These are phyloP conservation scores for Tylopilus vinaceipallidus DNA, from an alignment of 768 basidiomycete species.

Conservation along the genomic window DNA sequence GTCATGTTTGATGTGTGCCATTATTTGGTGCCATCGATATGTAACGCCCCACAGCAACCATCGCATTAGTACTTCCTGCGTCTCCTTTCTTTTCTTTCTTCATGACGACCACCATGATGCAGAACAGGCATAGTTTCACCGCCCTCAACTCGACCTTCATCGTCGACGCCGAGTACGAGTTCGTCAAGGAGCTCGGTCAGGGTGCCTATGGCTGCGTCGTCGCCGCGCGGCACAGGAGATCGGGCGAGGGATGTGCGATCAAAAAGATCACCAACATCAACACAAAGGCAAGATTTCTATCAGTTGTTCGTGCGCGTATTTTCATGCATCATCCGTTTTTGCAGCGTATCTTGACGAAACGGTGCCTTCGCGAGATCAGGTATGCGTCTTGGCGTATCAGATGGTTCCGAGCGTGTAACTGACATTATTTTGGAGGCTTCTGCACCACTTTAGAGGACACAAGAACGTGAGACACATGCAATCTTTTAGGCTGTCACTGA, in stretches of 20 bases:
- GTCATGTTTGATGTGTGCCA: conserved; percentile 23
- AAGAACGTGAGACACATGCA: conserved; percentile 72
- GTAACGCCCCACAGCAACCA: conserved; percentile 10
- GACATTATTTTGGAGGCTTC: conserved; percentile 49
- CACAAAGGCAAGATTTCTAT: conserved; percentile 61
- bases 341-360: conserved; percentile 92
- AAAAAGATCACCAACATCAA: conserved; percentile 97
- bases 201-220: conserved; percentile 95
- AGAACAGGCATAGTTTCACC: conserved; percentile 68
- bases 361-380: conserved; percentile 95
- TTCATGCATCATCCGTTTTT: conserved; percentile 3
- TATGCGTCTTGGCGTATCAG: conserved; percentile 32
- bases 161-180: conserved; percentile 87
- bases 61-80: neutral
- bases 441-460: conserved; percentile 98
- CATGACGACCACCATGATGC: conserved; percentile 43
- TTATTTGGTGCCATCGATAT: conserved; percentile 35
- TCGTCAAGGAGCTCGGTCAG: conserved; percentile 95
- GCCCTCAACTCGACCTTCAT: conserved; percentile 85
- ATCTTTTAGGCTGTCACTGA: conserved; percentile 5
- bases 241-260: conserved; percentile 89
- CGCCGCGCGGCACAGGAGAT: conserved; percentile 76
- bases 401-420: conserved; percentile 2
- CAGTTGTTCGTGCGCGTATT: conserved; percentile 4
- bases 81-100: conserved; percentile 1